Percentiles rank a stretch among this genome's conserved stretches.
Evolutionary conservation across 176 grass and related monocot genomes (phyloP).

Genomic region (Calamus simplicifolius): DNA sequence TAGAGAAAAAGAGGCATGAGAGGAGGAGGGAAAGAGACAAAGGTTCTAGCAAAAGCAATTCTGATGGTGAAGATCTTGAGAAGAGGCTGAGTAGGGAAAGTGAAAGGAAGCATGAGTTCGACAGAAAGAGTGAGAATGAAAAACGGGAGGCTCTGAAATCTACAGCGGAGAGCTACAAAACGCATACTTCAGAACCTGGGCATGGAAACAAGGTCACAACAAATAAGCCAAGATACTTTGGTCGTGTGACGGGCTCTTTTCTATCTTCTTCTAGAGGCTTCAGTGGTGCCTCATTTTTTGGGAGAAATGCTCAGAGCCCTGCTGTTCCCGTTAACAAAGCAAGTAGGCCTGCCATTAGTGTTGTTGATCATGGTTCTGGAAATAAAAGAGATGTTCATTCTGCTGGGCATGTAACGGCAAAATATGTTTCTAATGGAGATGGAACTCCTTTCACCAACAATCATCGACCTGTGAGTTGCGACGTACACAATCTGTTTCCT

Average conservation of each 20-base stretch:
- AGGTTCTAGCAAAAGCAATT: slow-evolving; percentile 85
- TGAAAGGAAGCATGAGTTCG: slow-evolving; percentile 38
- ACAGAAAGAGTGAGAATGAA: slow-evolving; percentile 47
- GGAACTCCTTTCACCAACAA: slow-evolving; percentile 32
- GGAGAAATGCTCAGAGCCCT: slow-evolving; percentile 43
- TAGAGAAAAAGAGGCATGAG: slow-evolving; percentile 47
- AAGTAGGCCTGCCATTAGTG: slow-evolving; percentile 23
- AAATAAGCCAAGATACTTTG: slow-evolving; percentile 58
- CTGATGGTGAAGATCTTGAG: slow-evolving; percentile 71
- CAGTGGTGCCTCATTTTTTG: slow-evolving; percentile 46
- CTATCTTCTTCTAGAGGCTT: slow-evolving; percentile 70
- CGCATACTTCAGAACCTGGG: slow-evolving; percentile 25
- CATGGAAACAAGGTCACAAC: slow-evolving; percentile 31
- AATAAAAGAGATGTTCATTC: slow-evolving; percentile 48
- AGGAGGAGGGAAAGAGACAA: slow-evolving; percentile 75
- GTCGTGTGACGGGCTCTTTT: slow-evolving; percentile 51
- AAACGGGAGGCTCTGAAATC: slow-evolving; percentile 23
- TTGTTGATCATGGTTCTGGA: slow-evolving; percentile 41
- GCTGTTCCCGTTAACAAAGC: slow-evolving; percentile 42
- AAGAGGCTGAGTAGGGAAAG: slow-evolving; percentile 42
- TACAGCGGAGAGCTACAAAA: slow-evolving; percentile 31
- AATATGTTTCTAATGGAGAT: slow-evolving; percentile 45
- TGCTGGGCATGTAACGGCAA: slow-evolving; percentile 20
- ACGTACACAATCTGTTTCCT: not conserved
- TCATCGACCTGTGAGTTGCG: slow-evolving; percentile 54